Base-by-base conservation (phyloP, 1,284 basidiomycete genomes). In the Sporisorium reilianum region DNA sequence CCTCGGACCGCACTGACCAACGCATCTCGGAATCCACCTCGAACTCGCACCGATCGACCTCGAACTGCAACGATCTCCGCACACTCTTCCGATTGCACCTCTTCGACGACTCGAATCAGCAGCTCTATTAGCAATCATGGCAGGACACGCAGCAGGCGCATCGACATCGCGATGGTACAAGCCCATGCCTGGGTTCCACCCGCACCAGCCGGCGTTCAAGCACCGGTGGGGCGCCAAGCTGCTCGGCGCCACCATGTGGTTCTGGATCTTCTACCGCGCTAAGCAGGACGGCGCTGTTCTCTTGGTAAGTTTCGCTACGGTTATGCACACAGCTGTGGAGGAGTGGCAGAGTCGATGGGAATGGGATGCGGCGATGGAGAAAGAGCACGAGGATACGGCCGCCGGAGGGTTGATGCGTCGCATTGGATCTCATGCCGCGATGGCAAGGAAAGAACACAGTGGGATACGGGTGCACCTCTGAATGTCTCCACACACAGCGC, bases 211-310 rank as follows among this genome's bases (percentile, higher is more conserved):
- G 41, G 74, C 80, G 3, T 71, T 80, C 52, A 76, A 75, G 55
- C 83, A 84, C 60, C 62, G 80, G 12, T 77, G 64, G 59, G 73
- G 71, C 6, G 80, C 83, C 48, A 80, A 79, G 61, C 51, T 84
- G 18, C 66, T 84, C 20, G 83, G 83, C 28, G 83, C 75, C 6
- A 79, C 80, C 46, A 83, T 84, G 82, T 82, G 80, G 81, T 84
- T 84, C 66, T 84, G 78, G 78, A 80, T 84, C 64, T 76, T 84
- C 41, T 84, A 84, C 63, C 65, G 83, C 14, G 79, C 78, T 42
- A 82, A 80, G 64, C 80, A 84, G 64, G 83, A 84, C 52, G 83
- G 83, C 32, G 76, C 83, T 28, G 82, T 84, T 40, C 55, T 84
- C 22, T 67, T 84, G 42, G 83, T 84, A 70, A 78, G 80, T 80